phyloP scores from a whole-genome alignment of 805 yeast species.

The Komagataella pastoris region DNA sequence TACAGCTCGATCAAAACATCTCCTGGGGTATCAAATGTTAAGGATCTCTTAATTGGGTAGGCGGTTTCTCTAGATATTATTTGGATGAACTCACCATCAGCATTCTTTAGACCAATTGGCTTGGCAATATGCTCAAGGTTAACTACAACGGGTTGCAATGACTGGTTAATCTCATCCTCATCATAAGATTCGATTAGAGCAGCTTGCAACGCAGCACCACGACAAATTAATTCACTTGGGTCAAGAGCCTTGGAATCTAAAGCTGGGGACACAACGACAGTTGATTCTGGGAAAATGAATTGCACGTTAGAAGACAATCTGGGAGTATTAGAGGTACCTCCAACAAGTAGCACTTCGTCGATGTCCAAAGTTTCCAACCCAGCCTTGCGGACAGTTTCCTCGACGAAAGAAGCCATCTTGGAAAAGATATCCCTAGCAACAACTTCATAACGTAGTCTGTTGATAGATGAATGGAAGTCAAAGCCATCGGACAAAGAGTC shows the following conservation, averaged over 20 bases:
- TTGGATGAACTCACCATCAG: constrained; percentile 56
- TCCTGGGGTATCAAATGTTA: constrained; percentile 48
- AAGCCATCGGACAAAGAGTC: constrained; percentile 90
- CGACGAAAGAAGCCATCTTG: constrained; percentile 67
- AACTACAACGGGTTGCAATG: constrained; percentile 70
- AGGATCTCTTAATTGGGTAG: constrained; percentile 73
- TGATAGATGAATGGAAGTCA: constrained; percentile 86
- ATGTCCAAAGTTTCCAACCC: constrained; percentile 73
- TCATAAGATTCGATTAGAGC: constrained; percentile 72
- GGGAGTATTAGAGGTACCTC: constrained; percentile 90
- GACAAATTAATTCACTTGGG: constrained; percentile 82
- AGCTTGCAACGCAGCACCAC: constrained; percentile 97
- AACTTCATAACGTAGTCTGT: constrained; percentile 88
- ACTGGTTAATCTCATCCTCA: constrained; percentile 69
- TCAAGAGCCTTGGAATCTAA: constrained; percentile 64
- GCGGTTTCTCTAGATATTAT: constrained; percentile 77
- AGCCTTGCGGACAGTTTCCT: constrained; percentile 66
- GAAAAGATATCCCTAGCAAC: constrained; percentile 68
- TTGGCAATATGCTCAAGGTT: constrained; percentile 79
- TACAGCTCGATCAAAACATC: constrained; percentile 57
- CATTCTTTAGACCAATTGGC: constrained; percentile 75
- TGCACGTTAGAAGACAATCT: constrained; percentile 71
- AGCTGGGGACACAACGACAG: constrained; percentile 65
- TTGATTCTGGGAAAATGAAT: constrained; percentile 68
- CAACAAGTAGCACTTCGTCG: constrained; percentile 82